These are phyloP conservation scores for Excoecaria agallocha DNA, from an alignment of 345 rosid genomes.

Conservation along the genomic window DNA sequence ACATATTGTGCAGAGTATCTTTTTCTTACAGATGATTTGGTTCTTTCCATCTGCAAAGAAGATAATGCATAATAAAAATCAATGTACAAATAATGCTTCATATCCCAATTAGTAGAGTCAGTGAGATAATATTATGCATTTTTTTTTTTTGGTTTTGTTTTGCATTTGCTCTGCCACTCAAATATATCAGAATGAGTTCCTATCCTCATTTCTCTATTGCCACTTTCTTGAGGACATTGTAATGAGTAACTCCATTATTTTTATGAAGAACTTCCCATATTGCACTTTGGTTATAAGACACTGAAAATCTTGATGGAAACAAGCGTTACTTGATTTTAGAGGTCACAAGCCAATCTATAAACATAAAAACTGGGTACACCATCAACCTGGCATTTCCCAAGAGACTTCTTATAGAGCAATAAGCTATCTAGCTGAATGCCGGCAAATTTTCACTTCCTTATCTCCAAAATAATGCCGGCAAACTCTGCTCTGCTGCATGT, in stretches of 20 bases:
- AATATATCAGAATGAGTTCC: neutral
- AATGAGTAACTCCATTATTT: neutral
- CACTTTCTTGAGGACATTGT: neutral
- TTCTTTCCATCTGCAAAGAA: slow-evolving; percentile 38
- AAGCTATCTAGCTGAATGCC: neutral
- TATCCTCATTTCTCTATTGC: neutral
- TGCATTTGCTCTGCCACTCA: neutral
- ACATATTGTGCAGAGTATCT: slow-evolving; percentile 55
- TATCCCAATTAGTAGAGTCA: neutral
- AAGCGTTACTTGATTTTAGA: neutral
- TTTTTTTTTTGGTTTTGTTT: neutral
- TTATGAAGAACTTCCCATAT: neutral
- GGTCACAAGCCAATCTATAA: neutral
- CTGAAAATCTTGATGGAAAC: neutral
- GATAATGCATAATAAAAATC: neutral
- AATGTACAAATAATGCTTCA: neutral
- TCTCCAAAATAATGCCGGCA: slow-evolving; percentile 5
- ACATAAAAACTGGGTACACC: neutral
- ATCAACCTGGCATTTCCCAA: neutral
- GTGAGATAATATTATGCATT: neutral
- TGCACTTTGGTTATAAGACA: neutral
- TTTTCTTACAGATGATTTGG: slow-evolving; percentile 42
- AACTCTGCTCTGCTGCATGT: slow-evolving; percentile 21
- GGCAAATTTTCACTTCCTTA: neutral
- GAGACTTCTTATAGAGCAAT: neutral